These are phyloP conservation scores for Trametopsis cervina DNA, from an alignment of 768 basidiomycete genomes.

Conservation along the genomic window DNA sequence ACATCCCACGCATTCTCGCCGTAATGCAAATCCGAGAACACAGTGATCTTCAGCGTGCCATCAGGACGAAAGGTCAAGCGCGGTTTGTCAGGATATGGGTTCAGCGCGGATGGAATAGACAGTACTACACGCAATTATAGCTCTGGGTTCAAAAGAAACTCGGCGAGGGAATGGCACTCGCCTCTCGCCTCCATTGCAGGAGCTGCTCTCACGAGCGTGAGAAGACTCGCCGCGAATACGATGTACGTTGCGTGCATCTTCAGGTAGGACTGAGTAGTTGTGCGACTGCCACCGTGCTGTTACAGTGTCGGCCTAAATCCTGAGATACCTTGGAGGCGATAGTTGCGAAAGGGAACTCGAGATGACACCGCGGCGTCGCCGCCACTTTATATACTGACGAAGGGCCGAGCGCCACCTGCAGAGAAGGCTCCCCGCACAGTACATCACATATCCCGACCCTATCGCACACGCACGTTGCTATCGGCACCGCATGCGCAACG, in stretches of 20 bases:
- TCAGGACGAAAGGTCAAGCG: conserved; percentile 49
- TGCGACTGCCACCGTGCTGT: too few relatives aligned
- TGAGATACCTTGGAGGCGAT: too few relatives aligned
- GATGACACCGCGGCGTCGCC: too few relatives aligned
- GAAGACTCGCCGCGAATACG: neutral
- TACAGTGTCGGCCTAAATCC: too few relatives aligned
- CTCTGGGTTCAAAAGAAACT: neutral
- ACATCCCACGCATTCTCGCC: conserved; percentile 69
- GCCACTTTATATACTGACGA: too few relatives aligned
- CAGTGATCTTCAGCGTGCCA: conserved; percentile 63
- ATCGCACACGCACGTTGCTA: too few relatives aligned
- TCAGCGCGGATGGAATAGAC: conserved; percentile 14
- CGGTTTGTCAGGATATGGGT: conserved; percentile 41
- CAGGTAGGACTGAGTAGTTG: too few relatives aligned
- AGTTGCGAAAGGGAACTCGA: too few relatives aligned
- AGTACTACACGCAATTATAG: neutral
- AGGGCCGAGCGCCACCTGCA: too few relatives aligned
- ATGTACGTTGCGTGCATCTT: neutral
- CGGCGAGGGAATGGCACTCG: neutral
- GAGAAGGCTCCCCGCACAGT: too few relatives aligned
- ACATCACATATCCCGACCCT: too few relatives aligned
- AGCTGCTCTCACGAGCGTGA: conserved; percentile 1
- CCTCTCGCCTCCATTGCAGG: conserved; percentile 3
- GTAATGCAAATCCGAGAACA: conserved; percentile 72
- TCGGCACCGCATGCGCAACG: too few relatives aligned